Base-by-base conservation (phyloP, 192 early-diverging fungal species). In the Rhizophagus sp. region DNA sequence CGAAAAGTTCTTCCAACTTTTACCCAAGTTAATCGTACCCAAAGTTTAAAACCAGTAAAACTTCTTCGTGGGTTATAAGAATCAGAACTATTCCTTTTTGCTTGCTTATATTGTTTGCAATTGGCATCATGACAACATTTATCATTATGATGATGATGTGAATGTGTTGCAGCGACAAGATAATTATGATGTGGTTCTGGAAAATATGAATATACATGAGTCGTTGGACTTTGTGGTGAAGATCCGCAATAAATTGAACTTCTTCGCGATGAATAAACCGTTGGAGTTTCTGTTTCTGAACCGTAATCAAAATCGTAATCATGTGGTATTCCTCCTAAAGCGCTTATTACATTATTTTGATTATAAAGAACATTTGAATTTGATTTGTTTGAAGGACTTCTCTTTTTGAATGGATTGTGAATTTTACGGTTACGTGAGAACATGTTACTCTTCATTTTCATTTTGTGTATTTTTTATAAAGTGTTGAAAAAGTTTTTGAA, bases 11-110 rank as follows among this genome's bases (percentile, higher is more conserved):
- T 66, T 27, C 66, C 47, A 47, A 78, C 76, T 22, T 78, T 78
- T 11, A 78, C 76, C 76, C 64, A 68, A 68, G 76, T 78, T 24
- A 78, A 78, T 78, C 76, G 27, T n/a, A 44, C 24, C 76, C 76
- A 78, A 30, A 78, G 65, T 39, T 63, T 62, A 39, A 78, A 69
- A 30, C 76, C 76, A 33, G 65, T 78, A 68, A 78, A 39, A 49
- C 76, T 78, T 78, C 65, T 47, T 17, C 44, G 34, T n/a, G 76
- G 76, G 24, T 64, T 78, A 68, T 78, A 78, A 8, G 63, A 69
- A 27, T 62, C 27, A 4, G 27, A 76, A 33, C 47, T 47, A 47
- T 68, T 39, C 17, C 62, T 27, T n/a, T 68, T 78, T 50, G 67
- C 1, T 65, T 57, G 22, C 34, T 78, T 66, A 27, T 25, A 19